Percentiles rank a stretch among this genome's conserved stretches.
Conservation (phyloP, 75 land plant species). For the Adiantum capillusveneris region DNA sequence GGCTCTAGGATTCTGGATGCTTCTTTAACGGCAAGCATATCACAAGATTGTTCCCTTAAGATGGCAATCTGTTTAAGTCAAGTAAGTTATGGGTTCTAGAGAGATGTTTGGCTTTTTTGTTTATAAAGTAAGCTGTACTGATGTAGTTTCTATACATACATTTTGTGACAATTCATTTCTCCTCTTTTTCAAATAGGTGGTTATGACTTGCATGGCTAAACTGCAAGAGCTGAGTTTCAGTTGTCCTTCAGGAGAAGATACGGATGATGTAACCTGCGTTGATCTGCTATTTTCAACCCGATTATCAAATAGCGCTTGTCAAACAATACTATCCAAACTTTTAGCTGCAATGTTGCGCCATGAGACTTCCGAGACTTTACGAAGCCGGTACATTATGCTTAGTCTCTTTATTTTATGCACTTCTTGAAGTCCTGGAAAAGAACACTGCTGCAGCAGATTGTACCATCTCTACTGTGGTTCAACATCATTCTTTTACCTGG, state of each 20-base stretch:
- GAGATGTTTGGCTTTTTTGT: neutral
- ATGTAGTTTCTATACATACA: neutral
- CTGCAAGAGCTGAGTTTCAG: constrained; percentile 74
- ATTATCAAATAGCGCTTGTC: constrained; percentile 82
- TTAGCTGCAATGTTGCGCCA: constrained; percentile 63
- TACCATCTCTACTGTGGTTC: too few species aligned
- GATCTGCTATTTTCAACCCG: constrained; percentile 65
- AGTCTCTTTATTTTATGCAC: too few species aligned
- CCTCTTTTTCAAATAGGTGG: constrained; percentile 84
- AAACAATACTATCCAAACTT: constrained; percentile 73
- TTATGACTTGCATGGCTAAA: constrained; percentile 89
- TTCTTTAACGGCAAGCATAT: constrained; percentile 59
- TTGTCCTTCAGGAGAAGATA: constrained; percentile 52
- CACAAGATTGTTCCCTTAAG: constrained; percentile 84
- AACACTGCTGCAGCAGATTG: too few species aligned
- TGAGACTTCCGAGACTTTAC: constrained; percentile 77
- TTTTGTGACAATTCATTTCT: too few species aligned
- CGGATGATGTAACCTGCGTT: constrained; percentile 78
- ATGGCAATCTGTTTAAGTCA: constrained; percentile 79
- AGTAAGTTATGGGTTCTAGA: constrained; percentile 20
- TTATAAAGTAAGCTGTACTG: neutral
- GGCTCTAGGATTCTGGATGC: constrained; percentile 67
- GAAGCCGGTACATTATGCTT: constrained; percentile 83
- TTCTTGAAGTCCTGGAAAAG: too few species aligned
- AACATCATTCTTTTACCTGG: too few species aligned